Base-by-base conservation (phyloP, 2,329 filamentous ascomycete genomes). In the Huntiella moniliformis region DNA sequence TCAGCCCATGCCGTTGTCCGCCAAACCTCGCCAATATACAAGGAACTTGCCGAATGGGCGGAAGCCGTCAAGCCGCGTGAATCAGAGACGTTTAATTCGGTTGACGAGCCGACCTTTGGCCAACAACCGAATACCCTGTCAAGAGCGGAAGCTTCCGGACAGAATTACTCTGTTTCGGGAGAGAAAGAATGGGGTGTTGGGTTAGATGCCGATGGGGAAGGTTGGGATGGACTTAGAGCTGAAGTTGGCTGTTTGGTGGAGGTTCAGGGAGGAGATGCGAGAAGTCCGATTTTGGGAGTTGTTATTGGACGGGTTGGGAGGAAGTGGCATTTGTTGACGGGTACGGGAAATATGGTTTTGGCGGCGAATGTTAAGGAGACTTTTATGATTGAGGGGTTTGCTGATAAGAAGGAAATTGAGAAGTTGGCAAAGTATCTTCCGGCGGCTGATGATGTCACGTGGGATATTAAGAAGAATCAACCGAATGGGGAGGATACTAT, bases 321-420 rank as follows among this genome's bases (percentile, higher is more conserved):
- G 13, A 60, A 66, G 37, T 61, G 72, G 52, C 70, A 74, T 54
- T 73, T 68, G 54, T 74, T 73, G 55, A 66, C 67, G 28, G 63
- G 56, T 51, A 67, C 63, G 12, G 72, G 71, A 51, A 67, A 65
- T 60, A 67, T 72, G 55, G 54, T 67, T 12, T 63, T 63, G 6
- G 63, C 61, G 44, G 47, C 63, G 34, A 59, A 59, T 12, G 56
- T 69, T 28, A 61, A 57, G 38, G 61, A 68, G 1, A 56, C 67
- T 33, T 77, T 77, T 53, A 61, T 66, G 4, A 61, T 74, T 41
- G 61, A 63, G 5, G 57, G 60, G 2, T 76, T 74, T 51, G 63
- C 60, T 34, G 53, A 55, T 2, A 48, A 53, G 2, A 56, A 55
- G 1, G 67, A 71, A 34, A 52, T 75, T 35, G 50, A 59, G 33